These are phyloP conservation scores for Trypanosoma lewisi DNA, from an alignment of 208 protist genomes.

Conservation along the genomic window DNA sequence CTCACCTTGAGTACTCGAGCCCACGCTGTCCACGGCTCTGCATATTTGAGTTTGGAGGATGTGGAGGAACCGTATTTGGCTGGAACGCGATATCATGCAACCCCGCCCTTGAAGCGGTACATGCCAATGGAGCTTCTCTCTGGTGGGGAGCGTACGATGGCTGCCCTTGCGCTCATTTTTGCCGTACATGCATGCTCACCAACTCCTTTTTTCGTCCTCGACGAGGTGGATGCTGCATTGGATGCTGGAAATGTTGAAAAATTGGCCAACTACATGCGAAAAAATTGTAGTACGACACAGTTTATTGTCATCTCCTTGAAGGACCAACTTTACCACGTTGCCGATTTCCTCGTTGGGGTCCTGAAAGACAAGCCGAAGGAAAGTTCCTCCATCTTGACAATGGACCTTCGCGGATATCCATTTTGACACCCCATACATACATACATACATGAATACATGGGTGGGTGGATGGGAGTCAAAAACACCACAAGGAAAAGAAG, in stretches of 20 bases:
- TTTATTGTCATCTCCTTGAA: constrained; percentile 98
- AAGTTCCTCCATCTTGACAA: constrained; percentile 77
- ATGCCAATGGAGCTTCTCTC: constrained; percentile 97
- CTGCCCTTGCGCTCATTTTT: constrained; percentile 98
- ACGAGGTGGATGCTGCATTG: constrained; percentile 99
- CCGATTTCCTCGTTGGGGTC: constrained; percentile 95
- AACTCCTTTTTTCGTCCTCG: constrained; percentile 98
- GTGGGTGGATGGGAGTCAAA: background rate
- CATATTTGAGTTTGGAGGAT: constrained; percentile 95
- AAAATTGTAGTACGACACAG: constrained; percentile 84
- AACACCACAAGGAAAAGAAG: background rate
- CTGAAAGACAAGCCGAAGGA: constrained; percentile 90
- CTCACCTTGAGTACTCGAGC: constrained; percentile 89
- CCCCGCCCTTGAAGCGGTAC: constrained; percentile 97
- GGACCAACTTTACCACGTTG: constrained; percentile 95
- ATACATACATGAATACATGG: constrained; percentile 3
- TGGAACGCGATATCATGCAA: constrained; percentile 96
- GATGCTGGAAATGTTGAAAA: constrained; percentile 97
- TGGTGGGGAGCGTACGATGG: constrained; percentile 98
- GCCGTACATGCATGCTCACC: constrained; percentile 95
- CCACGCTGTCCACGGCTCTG: constrained; percentile 84
- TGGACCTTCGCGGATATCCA: constrained; percentile 86
- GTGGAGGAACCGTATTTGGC: constrained; percentile 95
- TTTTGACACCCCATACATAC: constrained; percentile 37
- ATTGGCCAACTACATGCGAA: constrained; percentile 93